Conservation (phyloP, 805 yeast genomes). For the Monosporozyma yasuniensis region DNA sequence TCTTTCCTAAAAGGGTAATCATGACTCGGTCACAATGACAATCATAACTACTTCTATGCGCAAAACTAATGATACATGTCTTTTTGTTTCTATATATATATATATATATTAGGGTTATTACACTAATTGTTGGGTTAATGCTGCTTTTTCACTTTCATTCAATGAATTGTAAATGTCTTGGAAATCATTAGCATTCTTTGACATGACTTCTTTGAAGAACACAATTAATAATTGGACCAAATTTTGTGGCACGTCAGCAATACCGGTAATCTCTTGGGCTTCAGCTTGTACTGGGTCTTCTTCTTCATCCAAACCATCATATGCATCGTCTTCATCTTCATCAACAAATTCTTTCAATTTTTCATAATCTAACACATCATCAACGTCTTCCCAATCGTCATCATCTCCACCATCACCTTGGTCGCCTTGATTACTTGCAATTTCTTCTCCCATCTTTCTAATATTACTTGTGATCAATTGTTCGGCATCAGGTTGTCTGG, state of each 20-base stretch:
- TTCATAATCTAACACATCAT: conserved; percentile 58
- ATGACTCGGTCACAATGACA: neutral
- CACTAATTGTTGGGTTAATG: conserved; percentile 35
- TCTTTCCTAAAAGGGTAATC: neutral
- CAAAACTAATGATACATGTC: too few relatives aligned
- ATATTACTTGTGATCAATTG: conserved; percentile 25
- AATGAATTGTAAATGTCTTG: conserved; percentile 41
- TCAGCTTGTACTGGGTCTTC: conserved; percentile 8
- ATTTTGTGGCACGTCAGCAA: conserved; percentile 11
- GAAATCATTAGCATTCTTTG: conserved; percentile 43
- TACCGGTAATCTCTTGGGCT: conserved; percentile 11
- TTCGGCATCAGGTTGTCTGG: conserved; percentile 36
- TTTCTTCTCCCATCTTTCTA: conserved; percentile 4
- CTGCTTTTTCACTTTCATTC: conserved; percentile 42
- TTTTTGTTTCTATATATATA: too few relatives aligned
- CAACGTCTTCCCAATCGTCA: conserved; percentile 72
- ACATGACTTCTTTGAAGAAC: conserved; percentile 51
- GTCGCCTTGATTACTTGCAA: conserved; percentile 2
- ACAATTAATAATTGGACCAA: conserved; percentile 34
- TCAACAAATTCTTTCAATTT: conserved; percentile 44
- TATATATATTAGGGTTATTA: too few relatives aligned
- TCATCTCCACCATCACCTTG: conserved; percentile 22
- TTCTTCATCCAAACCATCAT: conserved; percentile 19
- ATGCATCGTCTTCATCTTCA: conserved; percentile 24
- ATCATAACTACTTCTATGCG: too few relatives aligned